These are phyloP conservation scores for Saccharomycopsis olivae DNA, from an alignment of 805 yeast species.

Conservation along the genomic window DNA sequence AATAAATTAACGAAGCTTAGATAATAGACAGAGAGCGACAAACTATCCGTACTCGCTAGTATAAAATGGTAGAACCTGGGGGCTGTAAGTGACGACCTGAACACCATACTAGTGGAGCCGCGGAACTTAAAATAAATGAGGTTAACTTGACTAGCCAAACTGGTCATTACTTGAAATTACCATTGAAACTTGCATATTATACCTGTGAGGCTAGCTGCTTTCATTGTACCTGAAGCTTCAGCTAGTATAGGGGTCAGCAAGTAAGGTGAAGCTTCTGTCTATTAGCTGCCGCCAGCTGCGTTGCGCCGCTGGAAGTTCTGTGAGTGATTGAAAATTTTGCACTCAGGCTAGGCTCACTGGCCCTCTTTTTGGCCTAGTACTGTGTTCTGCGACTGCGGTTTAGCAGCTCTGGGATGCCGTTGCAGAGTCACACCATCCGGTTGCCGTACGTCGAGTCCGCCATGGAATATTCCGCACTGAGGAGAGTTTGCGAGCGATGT, in stretches of 20 bases:
- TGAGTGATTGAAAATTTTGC: slow-evolving; percentile 56
- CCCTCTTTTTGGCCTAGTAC: slow-evolving; percentile 47
- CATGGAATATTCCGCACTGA: slow-evolving; percentile 64
- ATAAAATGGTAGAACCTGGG: too few species aligned
- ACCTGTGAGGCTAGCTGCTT: slow-evolving; percentile 66
- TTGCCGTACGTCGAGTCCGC: slow-evolving; percentile 51
- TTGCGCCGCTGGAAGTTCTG: slow-evolving; percentile 55
- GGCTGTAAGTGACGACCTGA: too few species aligned
- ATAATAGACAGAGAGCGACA: too few species aligned
- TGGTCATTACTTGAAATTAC: too few species aligned
- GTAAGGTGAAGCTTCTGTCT: slow-evolving; percentile 55
- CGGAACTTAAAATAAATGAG: too few species aligned
- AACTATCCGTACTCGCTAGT: too few species aligned
- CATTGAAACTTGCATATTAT: slow-evolving; percentile 55
- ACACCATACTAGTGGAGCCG: too few species aligned
- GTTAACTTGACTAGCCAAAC: too few species aligned
- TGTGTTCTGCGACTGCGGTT: slow-evolving; percentile 53
- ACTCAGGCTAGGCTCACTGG: too few species aligned
- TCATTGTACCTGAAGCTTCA: slow-evolving; percentile 65
- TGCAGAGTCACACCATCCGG: slow-evolving; percentile 44
- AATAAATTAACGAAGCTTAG: too few species aligned
- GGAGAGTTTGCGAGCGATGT: too few species aligned
- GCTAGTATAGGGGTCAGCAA: slow-evolving; percentile 37
- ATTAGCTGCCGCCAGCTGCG: slow-evolving; percentile 56
- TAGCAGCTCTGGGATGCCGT: slow-evolving; percentile 53